Conservation (phyloP, 192 early-diverging fungal species). For the Backusella circina region DNA sequence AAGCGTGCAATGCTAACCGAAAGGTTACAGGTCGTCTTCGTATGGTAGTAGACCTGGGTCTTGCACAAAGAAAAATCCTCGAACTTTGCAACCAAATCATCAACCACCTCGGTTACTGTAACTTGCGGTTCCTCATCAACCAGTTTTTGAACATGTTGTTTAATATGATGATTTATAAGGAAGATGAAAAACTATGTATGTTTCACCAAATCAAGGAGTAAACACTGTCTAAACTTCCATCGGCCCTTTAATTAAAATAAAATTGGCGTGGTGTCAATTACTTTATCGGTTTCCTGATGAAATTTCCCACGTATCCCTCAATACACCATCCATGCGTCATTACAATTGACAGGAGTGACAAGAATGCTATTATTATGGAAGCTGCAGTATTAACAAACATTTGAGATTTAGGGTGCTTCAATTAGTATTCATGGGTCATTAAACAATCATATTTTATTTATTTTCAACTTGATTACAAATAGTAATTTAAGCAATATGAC, state of each 20-base stretch:
- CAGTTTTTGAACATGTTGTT: too few species aligned
- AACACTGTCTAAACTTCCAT: background rate
- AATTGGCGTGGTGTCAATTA: background rate
- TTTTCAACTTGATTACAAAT: background rate
- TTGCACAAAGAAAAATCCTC: too few species aligned
- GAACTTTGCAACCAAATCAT: too few species aligned
- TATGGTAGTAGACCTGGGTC: too few species aligned
- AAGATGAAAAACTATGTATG: background rate
- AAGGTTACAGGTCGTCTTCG: too few species aligned
- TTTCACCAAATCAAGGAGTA: background rate
- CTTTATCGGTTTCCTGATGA: background rate
- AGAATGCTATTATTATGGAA: background rate
- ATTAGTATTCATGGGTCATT: background rate
- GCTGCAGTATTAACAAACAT: background rate
- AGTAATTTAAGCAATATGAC: background rate
- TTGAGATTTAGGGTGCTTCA: background rate
- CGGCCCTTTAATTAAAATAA: background rate
- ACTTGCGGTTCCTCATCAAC: too few species aligned
- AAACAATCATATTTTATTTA: background rate
- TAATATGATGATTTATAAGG: background rate
- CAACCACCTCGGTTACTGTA: too few species aligned
- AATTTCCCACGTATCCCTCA: background rate
- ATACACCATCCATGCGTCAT: background rate
- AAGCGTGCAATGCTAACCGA: too few species aligned
- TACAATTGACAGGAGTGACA: background rate